Base-by-base conservation (phyloP, 768 basidiomycete genomes). In the Tricholoma saponaceum region DNA sequence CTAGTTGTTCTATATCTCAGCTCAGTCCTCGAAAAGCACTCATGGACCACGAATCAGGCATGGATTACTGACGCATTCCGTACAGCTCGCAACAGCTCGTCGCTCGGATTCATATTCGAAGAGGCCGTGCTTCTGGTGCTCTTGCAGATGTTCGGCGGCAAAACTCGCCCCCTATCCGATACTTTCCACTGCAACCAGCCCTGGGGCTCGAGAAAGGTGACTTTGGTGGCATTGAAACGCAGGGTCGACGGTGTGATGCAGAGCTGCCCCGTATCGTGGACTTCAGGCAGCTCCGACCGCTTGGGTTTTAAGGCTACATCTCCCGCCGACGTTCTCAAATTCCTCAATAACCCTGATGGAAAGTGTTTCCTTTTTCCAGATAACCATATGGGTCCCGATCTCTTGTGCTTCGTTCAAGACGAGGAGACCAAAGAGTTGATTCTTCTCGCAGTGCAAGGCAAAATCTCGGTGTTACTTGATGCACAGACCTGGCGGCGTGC, bases 301-400 rank as follows among this genome's bases (percentile, higher is more conserved):
- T n/a, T n/a, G n/a, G n/a, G n/a, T n/a, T n/a, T n/a, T n/a, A n/a
- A n/a, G n/a, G n/a, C n/a, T n/a, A n/a, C n/a, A n/a, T n/a, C n/a
- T n/a, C n/a, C n/a, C n/a, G n/a, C n/a, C n/a, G n/a, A n/a, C n/a
- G n/a, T n/a, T n/a, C n/a, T n/a, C n/a, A n/a, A n/a, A n/a, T n/a
- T n/a, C n/a, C n/a, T n/a, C n/a, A n/a, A n/a, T n/a, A n/a, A n/a
- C n/a, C n/a, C n/a, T n/a, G n/a, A n/a, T n/a, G n/a, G n/a, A n/a
- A n/a, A n/a, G n/a, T n/a, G n/a, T n/a, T n/a, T 58, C 20, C 51
- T 58, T 54, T 60, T 60, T 32, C 60, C 60, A 18, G 57, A 60
- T 28, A 46, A 1, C 56, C 60, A 58, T 35, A 58, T 52, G 57
- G 57, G 43, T 18, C 52, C 60, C 3, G 52, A 60, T 23, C 50